phyloP scores from a whole-genome alignment of 306 rosid genomes.

The Vachellia pachyceras region DNA sequence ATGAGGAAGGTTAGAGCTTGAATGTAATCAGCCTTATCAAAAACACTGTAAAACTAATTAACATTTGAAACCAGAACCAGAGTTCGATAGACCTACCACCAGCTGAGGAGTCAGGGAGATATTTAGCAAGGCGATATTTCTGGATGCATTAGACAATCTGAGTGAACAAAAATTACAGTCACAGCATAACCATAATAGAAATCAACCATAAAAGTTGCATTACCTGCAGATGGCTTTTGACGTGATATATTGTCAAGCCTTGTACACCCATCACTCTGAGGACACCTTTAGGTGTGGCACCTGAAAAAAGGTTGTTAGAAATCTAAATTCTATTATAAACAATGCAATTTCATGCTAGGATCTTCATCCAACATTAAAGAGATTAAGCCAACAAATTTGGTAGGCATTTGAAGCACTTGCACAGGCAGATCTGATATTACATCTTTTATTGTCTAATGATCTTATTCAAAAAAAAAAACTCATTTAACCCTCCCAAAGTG shows the following conservation, averaged over 20 bases:
- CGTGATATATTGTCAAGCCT: constrained; percentile 95
- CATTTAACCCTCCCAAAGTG: constrained; percentile 1
- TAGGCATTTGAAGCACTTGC: constrained; percentile 27
- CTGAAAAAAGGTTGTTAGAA: constrained; percentile 45
- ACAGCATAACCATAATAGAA: constrained; percentile 13
- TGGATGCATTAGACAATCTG: constrained; percentile 51
- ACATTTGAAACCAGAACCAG: constrained; percentile 25
- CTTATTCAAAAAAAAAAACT: constrained; percentile 1
- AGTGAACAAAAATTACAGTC: constrained; percentile 30
- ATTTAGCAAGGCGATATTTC: constrained; percentile 98
- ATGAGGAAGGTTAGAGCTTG: background rate
- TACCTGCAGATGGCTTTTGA: constrained; percentile 98
- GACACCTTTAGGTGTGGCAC: constrained; percentile 99
- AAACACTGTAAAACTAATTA: constrained; percentile 6
- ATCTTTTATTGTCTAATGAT: constrained; percentile 6
- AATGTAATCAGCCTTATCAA: background rate
- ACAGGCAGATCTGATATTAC: constrained; percentile 1
- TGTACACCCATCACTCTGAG: constrained; percentile 98
- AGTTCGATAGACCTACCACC: constrained; percentile 73
- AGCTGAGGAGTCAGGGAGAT: constrained; percentile 80
- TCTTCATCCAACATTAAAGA: constrained; percentile 23
- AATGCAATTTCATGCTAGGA: constrained; percentile 22
- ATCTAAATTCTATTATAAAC: constrained; percentile 22
- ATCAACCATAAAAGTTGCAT: constrained; percentile 13
- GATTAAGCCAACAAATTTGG: constrained; percentile 32